phyloP scores from a whole-genome alignment of 140 eudicot genomes.

The Oenanthe javanica region DNA sequence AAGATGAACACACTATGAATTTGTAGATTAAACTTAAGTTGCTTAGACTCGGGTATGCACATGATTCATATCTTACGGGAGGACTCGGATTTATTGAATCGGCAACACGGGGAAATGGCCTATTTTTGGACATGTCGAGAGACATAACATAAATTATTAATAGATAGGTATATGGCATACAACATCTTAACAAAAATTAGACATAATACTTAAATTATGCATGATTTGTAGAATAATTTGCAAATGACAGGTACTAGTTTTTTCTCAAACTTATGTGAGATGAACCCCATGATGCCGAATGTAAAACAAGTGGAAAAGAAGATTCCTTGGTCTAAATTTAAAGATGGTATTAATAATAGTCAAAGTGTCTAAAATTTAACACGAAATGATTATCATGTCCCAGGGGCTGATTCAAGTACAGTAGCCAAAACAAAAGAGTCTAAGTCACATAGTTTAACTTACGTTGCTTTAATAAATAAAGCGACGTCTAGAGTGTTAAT shows the following conservation, averaged over 20 bases:
- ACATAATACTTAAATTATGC: too few relatives aligned
- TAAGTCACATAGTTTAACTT: not conserved
- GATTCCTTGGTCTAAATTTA: too few relatives aligned
- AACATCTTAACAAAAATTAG: not conserved
- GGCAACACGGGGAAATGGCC: not conserved
- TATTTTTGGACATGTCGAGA: not conserved
- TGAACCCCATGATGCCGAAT: too few relatives aligned
- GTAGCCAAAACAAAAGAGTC: not conserved
- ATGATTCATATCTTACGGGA: not conserved
- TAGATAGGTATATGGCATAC: not conserved
- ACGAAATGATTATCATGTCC: not conserved
- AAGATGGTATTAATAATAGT: too few relatives aligned
- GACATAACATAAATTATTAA: not conserved
- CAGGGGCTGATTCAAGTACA: not conserved
- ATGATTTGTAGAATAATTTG: not conserved
- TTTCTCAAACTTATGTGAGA: not conserved
- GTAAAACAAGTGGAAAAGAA: too few relatives aligned
- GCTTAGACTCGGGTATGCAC: not conserved
- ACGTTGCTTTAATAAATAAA: too few relatives aligned
- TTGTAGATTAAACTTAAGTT: not conserved
- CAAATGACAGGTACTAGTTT: not conserved
- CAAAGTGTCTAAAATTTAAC: not conserved
- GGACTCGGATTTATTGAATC: not conserved
- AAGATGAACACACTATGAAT: not conserved
- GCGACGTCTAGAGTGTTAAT: not conserved